Percentiles rank a stretch among this genome's conserved stretches.
phyloP scores from a whole-genome alignment of 2,329 filamentous ascomycete genomes.

The Aspergillus sp. region DNA sequence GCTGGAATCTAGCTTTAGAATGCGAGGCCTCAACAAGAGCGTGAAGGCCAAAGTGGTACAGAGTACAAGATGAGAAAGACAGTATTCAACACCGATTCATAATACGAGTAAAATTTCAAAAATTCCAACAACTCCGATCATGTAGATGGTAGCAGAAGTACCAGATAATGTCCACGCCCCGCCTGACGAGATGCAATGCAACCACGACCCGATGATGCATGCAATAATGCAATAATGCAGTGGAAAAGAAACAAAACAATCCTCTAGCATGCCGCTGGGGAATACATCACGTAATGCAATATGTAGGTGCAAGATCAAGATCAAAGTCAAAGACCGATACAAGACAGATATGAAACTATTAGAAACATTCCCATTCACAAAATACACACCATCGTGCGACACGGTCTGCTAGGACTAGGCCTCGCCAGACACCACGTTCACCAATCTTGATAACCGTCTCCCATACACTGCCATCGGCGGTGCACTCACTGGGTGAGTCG shows the following conservation, averaged over 20 bases:
- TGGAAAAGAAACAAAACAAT: not conserved
- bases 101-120: not conserved
- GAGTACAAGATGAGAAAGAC: not conserved
- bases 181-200: not conserved
- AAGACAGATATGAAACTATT: conserved; percentile 18
- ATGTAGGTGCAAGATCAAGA: conserved; percentile 6
- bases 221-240: not conserved
- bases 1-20: conserved; percentile 1
- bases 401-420: conserved; percentile 63
- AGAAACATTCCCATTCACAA: conserved; percentile 64
- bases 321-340: conserved; percentile 1
- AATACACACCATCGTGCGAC: conserved; percentile 70
- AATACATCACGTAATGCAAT: conserved; percentile 18
- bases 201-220: not conserved
- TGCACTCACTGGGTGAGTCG: conserved; percentile 38
- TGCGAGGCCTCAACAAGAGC: not conserved
- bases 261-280: not conserved
- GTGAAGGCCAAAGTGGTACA: not conserved
- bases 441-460: conserved; percentile 68
- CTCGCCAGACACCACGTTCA: conserved; percentile 63
- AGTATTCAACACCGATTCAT: not conserved
- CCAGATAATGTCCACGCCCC: not conserved
- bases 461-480: conserved; percentile 58
- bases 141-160: conserved; percentile 7
- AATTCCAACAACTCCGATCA: conserved; percentile 14